Evolutionary conservation across 805 yeast genomes (phyloP).

Genomic region (Naumovozyma dairenensis): DNA sequence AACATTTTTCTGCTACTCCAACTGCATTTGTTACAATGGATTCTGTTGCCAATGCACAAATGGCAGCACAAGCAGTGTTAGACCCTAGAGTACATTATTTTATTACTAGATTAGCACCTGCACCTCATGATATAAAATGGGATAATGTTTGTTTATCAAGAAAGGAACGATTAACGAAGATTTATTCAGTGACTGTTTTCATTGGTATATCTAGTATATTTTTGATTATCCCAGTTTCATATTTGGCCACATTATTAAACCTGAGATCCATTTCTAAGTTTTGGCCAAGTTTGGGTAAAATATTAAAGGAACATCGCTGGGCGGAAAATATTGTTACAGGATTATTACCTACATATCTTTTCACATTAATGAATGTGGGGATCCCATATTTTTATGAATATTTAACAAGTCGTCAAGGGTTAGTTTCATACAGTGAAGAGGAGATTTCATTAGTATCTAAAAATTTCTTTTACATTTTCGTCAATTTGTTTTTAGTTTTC

Average conservation of each 20-base stretch:
- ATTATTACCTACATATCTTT: constrained; percentile 80
- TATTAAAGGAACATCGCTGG: constrained; percentile 56
- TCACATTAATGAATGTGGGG: constrained; percentile 70
- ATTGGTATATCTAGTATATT: constrained; percentile 50
- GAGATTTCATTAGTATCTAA: constrained; percentile 84
- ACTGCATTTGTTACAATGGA: constrained; percentile 94
- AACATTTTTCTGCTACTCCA: constrained; percentile 73
- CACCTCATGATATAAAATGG: constrained; percentile 95
- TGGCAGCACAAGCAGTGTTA: constrained; percentile 90
- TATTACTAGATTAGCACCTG: constrained; percentile 81
- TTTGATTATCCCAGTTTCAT: constrained; percentile 75
- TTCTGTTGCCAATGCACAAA: constrained; percentile 89
- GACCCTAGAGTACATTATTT: constrained; percentile 82
- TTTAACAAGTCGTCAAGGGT: constrained; percentile 78
- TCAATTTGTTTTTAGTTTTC: constrained; percentile 85
- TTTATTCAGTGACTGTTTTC: constrained; percentile 30
- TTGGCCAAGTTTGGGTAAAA: constrained; percentile 73
- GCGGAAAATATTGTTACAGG: constrained; percentile 77
- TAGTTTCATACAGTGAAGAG: constrained; percentile 84
- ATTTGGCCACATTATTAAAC: constrained; percentile 73
- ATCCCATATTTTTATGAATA: constrained; percentile 83
- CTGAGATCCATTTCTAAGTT: constrained; percentile 65
- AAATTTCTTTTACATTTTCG: constrained; percentile 90
- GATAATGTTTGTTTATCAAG: constrained; percentile 76
- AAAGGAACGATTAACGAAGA: constrained; percentile 53